phyloP scores from a whole-genome alignment of 129 eudicot genomes.

The Pseudognaphalium luteoalbum region DNA sequence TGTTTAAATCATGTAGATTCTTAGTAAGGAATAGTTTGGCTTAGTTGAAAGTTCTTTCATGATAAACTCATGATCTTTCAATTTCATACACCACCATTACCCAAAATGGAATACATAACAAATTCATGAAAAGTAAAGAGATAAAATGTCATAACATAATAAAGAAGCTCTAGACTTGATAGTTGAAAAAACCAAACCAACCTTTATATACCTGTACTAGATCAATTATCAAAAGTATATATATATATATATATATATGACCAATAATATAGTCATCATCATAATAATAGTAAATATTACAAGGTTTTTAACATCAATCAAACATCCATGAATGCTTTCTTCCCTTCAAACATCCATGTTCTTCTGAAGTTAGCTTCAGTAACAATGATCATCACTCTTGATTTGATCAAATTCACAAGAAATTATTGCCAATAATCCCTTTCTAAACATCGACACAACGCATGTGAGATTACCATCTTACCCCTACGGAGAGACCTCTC shows the following conservation, averaged over 20 bases:
- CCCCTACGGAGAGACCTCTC: slow-evolving; percentile 10
- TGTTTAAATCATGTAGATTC: not conserved
- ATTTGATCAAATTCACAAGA: slow-evolving; percentile 19
- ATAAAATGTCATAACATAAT: not conserved
- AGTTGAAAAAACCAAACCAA: slow-evolving; percentile 23
- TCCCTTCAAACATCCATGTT: slow-evolving; percentile 35
- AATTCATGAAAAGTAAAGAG: not conserved
- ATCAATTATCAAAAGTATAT: slow-evolving; percentile 26
- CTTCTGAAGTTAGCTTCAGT: slow-evolving; percentile 31
- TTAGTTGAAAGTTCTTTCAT: too few species aligned
- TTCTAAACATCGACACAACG: not conserved
- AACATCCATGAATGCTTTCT: slow-evolving; percentile 33
- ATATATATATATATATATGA: slow-evolving; percentile 18
- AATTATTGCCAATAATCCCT: slow-evolving; percentile 15
- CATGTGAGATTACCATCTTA: slow-evolving; percentile 15
- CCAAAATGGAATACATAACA: not conserved
- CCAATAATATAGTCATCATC: not conserved
- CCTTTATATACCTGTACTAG: slow-evolving; percentile 37
- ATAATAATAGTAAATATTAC: slow-evolving; percentile 15
- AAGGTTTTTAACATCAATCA: slow-evolving; percentile 21
- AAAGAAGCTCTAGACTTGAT: not conserved
- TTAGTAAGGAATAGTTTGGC: too few species aligned
- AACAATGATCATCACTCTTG: slow-evolving; percentile 10
- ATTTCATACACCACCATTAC: not conserved
- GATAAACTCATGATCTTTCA: not conserved